phyloP scores from a whole-genome alignment of 2,329 filamentous ascomycete genomes.

The Trichoderma koningiopsis region DNA sequence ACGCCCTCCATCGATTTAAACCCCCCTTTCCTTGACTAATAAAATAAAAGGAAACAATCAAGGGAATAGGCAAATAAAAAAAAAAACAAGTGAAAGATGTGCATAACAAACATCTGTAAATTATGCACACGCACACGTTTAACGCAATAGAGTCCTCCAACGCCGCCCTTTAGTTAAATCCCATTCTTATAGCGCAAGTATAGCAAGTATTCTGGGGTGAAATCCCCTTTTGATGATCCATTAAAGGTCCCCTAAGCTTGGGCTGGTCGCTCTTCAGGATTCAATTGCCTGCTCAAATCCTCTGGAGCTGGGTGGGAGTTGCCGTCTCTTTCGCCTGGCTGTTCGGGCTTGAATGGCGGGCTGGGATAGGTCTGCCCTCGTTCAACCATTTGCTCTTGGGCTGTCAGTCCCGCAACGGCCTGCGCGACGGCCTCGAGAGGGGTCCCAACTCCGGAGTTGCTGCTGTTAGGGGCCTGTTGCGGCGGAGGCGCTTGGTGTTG shows the following conservation, averaged over 20 bases:
- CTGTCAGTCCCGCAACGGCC: constrained; percentile 48
- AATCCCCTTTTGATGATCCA: neutral
- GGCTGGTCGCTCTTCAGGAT: constrained; percentile 40
- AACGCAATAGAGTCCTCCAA: constrained; percentile 14
- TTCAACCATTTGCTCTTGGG: constrained; percentile 45
- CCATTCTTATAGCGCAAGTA: neutral
- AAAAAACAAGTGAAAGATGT: neutral
- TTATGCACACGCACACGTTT: constrained; percentile 1
- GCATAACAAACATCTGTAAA: neutral
- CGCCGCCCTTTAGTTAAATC: neutral
- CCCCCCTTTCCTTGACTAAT: constrained; percentile 29
- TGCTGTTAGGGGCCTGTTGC: constrained; percentile 23
- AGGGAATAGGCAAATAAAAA: neutral
- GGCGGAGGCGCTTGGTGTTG: constrained; percentile 12
- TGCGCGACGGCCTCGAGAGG: constrained; percentile 55
- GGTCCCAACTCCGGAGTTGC: constrained; percentile 38
- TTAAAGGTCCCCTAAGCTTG: constrained; percentile 28
- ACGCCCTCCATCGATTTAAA: constrained; percentile 32
- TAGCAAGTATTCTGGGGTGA: no score
- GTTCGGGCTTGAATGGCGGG: constrained; percentile 42
- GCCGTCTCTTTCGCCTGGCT: constrained; percentile 44
- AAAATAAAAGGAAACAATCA: neutral
- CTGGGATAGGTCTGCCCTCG: constrained; percentile 39
- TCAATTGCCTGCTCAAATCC: constrained; percentile 58
- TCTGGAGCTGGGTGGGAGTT: constrained; percentile 43